These are phyloP conservation scores for Cadophora gregata DNA, from an alignment of 2,329 filamentous ascomycete genomes.

Conservation along the genomic window DNA sequence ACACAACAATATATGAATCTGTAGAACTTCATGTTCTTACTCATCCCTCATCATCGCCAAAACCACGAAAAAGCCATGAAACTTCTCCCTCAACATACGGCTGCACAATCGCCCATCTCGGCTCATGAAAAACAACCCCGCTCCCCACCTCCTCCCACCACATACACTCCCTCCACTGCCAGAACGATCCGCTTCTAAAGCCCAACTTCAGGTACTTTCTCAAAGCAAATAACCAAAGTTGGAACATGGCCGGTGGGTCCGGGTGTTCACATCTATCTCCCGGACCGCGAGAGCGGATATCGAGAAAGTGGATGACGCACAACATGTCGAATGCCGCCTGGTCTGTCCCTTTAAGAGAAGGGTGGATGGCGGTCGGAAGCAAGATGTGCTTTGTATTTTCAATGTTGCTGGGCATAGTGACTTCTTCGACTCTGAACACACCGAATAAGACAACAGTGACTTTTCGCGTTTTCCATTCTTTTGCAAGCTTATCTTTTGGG, in stretches of 20 bases:
- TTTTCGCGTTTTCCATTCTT: background rate
- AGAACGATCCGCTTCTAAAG: background rate
- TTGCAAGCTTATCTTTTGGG: no score
- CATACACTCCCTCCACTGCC: background rate
- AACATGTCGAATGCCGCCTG: background rate
- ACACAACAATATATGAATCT: background rate
- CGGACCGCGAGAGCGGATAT: background rate
- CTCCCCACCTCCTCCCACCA: background rate
- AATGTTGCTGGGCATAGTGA: background rate
- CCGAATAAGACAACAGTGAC: background rate
- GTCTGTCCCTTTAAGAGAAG: background rate
- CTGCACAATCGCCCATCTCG: background rate
- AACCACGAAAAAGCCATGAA: background rate
- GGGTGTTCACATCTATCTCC: background rate
- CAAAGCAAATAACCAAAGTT: background rate
- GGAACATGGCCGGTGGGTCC: background rate
- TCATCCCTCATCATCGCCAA: background rate
- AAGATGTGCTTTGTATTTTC: background rate
- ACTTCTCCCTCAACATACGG: background rate
- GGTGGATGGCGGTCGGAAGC: background rate
- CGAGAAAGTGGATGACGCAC: background rate
- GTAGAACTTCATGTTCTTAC: background rate
- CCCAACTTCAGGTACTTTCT: background rate
- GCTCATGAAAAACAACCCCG: background rate
- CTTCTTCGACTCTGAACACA: conserved; percentile 5